Base-by-base conservation (phyloP, 192 early-diverging fungal genomes). In the Helicostylum pulchrum region DNA sequence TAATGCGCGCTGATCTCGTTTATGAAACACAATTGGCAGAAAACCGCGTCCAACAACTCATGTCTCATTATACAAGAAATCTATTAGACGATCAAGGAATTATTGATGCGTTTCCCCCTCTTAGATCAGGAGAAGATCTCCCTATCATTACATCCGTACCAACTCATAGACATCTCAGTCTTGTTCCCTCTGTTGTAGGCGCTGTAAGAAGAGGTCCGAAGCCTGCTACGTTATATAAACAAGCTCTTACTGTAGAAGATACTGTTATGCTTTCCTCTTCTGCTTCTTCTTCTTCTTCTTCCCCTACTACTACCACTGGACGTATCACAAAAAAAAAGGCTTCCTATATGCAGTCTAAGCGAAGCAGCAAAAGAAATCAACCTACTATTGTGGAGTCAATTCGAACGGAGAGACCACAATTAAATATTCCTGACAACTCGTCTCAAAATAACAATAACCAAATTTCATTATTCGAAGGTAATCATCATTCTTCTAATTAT, bases 81-180 rank as follows among this genome's bases (percentile, higher is more conserved):
- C 45, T 64, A 10, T 66, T 74, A 21, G 76, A 75, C 20, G 71
- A 83, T 47, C 68, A 71, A 17, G 48, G 75, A 8, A 72, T 80
- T 1, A 75, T 75, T 14, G 58, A 55, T 7, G 82, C 79, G 0
- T 88, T 83, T 72, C 68, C 68, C 0, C 68, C 68, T 14, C 10
- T 50, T 0, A 30, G 21, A 39, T 14, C 31, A 3, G 45, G 43
- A 20, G 61, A 63, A 8, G 19, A 32, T 30, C 21, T 70, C 1
- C 68, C 68, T 3, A 19, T 6, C 15, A 34, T 64, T 12, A 47
- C 54, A 8, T 46, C 60, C 15, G 12, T 70, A 12, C 31, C 46
- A 5, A 45, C 61, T 8, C 68, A 70, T 50, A 52, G 68, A 8
- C 68, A 70, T 31, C 45, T 70, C 9, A 57, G 61, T 19, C 14